A percentile compares a stretch with the other conserved stretches of the same genome.
Conservation (phyloP, 768 basidiomycete species). For the Daedalea quercina region DNA sequence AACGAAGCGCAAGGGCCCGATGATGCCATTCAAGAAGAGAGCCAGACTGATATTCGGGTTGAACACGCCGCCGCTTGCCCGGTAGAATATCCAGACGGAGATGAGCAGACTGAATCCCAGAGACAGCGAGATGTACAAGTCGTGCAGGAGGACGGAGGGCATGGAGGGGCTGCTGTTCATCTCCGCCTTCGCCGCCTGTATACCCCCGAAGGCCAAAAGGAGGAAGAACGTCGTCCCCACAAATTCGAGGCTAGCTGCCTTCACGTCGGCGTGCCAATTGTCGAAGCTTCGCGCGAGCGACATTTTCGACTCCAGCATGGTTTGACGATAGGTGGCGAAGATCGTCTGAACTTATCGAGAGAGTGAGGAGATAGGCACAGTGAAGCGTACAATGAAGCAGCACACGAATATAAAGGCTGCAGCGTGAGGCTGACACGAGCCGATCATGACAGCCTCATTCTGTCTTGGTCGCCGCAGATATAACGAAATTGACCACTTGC, state of each 20-base stretch:
- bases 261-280: constrained; percentile 27
- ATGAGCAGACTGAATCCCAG: constrained; percentile 59
- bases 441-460: too few species aligned
- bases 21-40: constrained; percentile 47
- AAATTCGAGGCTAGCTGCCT: constrained; percentile 49
- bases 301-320: not conserved
- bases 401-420: too few species aligned
- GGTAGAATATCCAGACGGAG: constrained; percentile 63
- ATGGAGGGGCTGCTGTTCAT: constrained; percentile 6
- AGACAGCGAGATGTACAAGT: constrained; percentile 50
- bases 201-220: constrained; percentile 57
- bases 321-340: not conserved
- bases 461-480: not conserved
- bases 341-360: not conserved
- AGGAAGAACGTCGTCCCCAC: constrained; percentile 58
- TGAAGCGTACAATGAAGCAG: too few species aligned
- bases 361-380: too few species aligned
- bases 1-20: constrained; percentile 49
- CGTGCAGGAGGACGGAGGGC: constrained; percentile 23
- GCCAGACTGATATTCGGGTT: constrained; percentile 59
- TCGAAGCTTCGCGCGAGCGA: not conserved
- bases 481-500: not conserved
- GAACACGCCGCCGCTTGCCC: constrained; percentile 58
- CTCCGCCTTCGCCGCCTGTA: constrained; percentile 37
- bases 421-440: too few species aligned